Evolutionary conservation across 2,329 filamentous ascomycete species (phyloP).

Genomic region (Chalaropsis thielavioides): DNA sequence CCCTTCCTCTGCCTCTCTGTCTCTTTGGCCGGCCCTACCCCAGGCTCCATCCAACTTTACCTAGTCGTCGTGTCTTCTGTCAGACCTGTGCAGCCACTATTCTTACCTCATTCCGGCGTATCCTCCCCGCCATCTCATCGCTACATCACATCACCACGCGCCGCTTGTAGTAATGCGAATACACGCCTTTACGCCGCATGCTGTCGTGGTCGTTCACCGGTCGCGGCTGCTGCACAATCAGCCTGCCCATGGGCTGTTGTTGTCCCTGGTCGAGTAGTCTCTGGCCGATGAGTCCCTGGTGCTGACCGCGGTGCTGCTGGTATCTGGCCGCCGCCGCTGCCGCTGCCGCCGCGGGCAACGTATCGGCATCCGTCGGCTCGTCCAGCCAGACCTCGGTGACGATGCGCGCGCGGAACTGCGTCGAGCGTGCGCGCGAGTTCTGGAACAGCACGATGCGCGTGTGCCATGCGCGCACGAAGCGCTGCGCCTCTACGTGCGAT

Average conservation of each 20-base stretch:
- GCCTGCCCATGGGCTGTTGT: not conserved
- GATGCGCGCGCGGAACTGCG: conserved; percentile 11
- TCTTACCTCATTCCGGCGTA: too few species aligned
- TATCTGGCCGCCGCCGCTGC: too few species aligned
- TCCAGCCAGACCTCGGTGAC: conserved; percentile 12
- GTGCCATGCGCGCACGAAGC: conserved; percentile 32
- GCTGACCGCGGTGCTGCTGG: too few species aligned
- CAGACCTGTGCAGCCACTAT: too few species aligned
- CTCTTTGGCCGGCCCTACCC: not conserved
- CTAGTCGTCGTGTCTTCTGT: too few species aligned
- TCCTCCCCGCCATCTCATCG: not conserved
- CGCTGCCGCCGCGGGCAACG: not conserved
- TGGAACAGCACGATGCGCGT: conserved; percentile 20
- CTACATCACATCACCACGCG: not conserved
- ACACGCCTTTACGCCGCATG: not conserved
- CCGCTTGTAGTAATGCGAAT: conserved; percentile 8
- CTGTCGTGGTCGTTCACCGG: not conserved
- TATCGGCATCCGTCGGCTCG: not conserved
- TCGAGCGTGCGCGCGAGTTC: conserved; percentile 12
- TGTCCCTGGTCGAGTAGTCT: too few species aligned
- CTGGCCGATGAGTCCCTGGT: too few species aligned
- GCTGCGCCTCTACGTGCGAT: conserved; percentile 25
- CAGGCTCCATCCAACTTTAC: too few species aligned
- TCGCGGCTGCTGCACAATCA: not conserved
- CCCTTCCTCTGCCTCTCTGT: too few species aligned